These are phyloP conservation scores for Geosmithia morbida DNA, from an alignment of 2,329 filamentous ascomycete genomes.

Conservation along the genomic window DNA sequence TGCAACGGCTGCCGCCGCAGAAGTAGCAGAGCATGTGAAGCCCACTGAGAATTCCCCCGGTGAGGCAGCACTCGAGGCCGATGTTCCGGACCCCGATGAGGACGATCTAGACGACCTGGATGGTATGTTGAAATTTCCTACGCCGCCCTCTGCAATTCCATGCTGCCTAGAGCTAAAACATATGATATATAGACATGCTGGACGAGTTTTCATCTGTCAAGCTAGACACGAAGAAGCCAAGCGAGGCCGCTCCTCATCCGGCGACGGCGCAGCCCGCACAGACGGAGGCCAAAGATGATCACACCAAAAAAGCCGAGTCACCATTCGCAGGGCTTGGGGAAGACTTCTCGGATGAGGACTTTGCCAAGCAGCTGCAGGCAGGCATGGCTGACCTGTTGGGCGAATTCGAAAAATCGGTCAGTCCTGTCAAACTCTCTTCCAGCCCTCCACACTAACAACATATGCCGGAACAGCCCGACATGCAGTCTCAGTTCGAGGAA, in stretches of 20 bases:
- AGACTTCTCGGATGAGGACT: constrained; percentile 55
- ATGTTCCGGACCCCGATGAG: constrained; percentile 79
- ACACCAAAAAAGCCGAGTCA: constrained; percentile 16
- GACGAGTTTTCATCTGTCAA: constrained; percentile 71
- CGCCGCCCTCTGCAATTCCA: not conserved
- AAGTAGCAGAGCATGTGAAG: constrained; percentile 6
- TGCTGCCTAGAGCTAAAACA: not conserved
- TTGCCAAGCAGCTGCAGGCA: constrained; percentile 73
- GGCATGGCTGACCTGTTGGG: constrained; percentile 78
- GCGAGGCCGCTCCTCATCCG: constrained; percentile 12
- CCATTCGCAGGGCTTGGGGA: constrained; percentile 16
- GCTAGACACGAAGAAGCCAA: constrained; percentile 16
- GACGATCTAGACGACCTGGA: constrained; percentile 88
- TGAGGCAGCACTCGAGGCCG: constrained; percentile 19
- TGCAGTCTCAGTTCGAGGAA: constrained; percentile 65
- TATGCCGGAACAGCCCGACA: constrained; percentile 37
- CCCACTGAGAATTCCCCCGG: constrained; percentile 3
- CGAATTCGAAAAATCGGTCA: constrained; percentile 48
- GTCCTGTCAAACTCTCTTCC: constrained; percentile 6
- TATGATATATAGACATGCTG: constrained; percentile 56
- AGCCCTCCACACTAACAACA: not conserved
- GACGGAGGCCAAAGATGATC: not conserved
- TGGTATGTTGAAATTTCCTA: constrained; percentile 32
- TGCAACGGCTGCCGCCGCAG: not conserved
- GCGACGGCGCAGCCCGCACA: constrained; percentile 2